Conservation (phyloP, 2,329 filamentous ascomycete genomes). For the Aspergillus felis region DNA sequence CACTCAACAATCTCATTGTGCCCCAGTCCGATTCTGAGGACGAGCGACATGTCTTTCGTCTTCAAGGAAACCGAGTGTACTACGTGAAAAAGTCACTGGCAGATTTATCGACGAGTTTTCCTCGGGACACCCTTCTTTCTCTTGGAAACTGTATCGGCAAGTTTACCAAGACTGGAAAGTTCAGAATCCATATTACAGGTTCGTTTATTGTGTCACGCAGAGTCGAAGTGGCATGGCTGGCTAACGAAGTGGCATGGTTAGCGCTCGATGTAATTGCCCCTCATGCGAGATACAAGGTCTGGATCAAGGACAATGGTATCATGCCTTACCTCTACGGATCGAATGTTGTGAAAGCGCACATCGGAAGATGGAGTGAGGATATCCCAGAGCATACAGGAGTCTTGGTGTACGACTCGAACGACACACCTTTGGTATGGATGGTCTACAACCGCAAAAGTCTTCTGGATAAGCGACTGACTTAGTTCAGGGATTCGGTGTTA, state of each 20-base stretch:
- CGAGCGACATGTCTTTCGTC: conserved; percentile 80
- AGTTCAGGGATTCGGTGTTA: conserved; percentile 78
- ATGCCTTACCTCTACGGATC: conserved; percentile 97
- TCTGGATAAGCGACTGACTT: background rate
- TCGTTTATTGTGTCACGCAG: background rate
- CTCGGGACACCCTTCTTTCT: conserved; percentile 75
- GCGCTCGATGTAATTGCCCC: conserved; percentile 83
- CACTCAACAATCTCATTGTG: conserved; percentile 78
- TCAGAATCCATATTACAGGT: conserved; percentile 81
- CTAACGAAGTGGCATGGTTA: background rate
- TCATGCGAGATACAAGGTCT: conserved; percentile 93
- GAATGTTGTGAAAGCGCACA: conserved; percentile 78
- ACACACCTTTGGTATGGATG: conserved; percentile 63
- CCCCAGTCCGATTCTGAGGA: conserved; percentile 65
- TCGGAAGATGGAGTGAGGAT: conserved; percentile 84
- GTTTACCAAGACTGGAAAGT: conserved; percentile 95
- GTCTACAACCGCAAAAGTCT: background rate
- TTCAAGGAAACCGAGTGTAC: conserved; percentile 80
- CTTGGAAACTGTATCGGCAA: conserved; percentile 86
- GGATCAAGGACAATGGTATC: conserved; percentile 92
- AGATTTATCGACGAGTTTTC: conserved; percentile 83
- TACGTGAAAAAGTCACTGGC: conserved; percentile 87
- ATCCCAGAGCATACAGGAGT: conserved; percentile 90
- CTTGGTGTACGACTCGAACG: conserved; percentile 86
- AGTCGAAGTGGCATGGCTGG: background rate